Percentiles rank a stretch among this genome's conserved stretches.
Evolutionary conservation across 495 filamentous ascomycete genomes (phyloP).

Genomic region (Penicillium waksmanii): DNA sequence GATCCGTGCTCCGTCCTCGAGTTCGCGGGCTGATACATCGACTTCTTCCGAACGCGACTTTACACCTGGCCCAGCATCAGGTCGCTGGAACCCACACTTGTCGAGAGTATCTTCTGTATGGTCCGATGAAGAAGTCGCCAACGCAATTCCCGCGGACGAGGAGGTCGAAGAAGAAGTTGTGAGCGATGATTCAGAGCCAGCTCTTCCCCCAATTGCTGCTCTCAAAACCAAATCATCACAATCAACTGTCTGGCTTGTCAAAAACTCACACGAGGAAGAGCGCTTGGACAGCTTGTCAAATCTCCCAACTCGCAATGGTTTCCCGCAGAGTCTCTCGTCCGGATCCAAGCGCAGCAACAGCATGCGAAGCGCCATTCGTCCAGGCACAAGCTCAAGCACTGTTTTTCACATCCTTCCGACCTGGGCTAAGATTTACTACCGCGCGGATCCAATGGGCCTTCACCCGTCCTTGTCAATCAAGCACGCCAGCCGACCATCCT

Average conservation of each 20-base stretch:
- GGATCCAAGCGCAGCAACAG: slow-evolving; percentile 46
- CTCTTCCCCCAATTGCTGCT: slow-evolving; percentile 19
- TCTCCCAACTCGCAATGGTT: slow-evolving; percentile 41
- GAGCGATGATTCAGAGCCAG: slow-evolving; percentile 3
- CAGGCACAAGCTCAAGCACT: slow-evolving; percentile 52
- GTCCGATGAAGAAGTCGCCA: slow-evolving; percentile 41
- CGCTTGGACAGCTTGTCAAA: slow-evolving; percentile 46
- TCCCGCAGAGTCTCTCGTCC: slow-evolving; percentile 39
- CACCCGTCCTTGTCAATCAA: slow-evolving; percentile 39
- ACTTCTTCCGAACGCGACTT: slow-evolving; percentile 34
- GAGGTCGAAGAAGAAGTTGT: background rate
- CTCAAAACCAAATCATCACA: slow-evolving; percentile 33
- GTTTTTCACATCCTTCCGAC: slow-evolving; percentile 56
- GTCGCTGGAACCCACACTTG: slow-evolving; percentile 73
- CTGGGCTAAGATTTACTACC: slow-evolving; percentile 55
- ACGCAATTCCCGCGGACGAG: slow-evolving; percentile 1
- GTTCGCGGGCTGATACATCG: slow-evolving; percentile 50
- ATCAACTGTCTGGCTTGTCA: slow-evolving; percentile 52
- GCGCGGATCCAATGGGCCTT: slow-evolving; percentile 34
- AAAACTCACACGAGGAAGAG: slow-evolving; percentile 42
- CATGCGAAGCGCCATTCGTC: slow-evolving; percentile 38
- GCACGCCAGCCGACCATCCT: slow-evolving; percentile 37
- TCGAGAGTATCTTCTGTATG: slow-evolving; percentile 74
- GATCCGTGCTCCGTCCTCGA: slow-evolving; percentile 51
- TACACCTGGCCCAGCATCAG: slow-evolving; percentile 41